Percentiles rank a stretch among this genome's conserved stretches.
These are phyloP conservation scores for Fraxinus baroniana DNA, from an alignment of 305 asterid species.

Conservation along the genomic window DNA sequence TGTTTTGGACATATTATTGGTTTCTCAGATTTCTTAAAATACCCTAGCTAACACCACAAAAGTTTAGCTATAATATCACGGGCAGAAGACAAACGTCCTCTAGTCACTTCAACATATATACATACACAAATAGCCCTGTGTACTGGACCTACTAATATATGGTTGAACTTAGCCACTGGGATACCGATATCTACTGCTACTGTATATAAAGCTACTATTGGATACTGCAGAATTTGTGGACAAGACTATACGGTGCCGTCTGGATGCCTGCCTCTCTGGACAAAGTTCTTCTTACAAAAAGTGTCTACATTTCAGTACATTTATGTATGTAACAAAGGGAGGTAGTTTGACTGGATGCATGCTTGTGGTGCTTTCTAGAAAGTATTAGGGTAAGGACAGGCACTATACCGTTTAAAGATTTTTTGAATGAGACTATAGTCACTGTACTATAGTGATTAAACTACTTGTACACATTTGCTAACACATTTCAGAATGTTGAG, in stretches of 20 bases:
- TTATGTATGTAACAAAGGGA: slow-evolving; percentile 16
- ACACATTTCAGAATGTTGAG: not conserved
- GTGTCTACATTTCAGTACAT: slow-evolving; percentile 12
- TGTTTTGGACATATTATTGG: not conserved
- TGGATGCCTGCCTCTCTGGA: slow-evolving; percentile 21
- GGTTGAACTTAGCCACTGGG: not conserved
- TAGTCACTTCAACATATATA: slow-evolving; percentile 28
- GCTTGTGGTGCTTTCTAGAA: slow-evolving; percentile 30
- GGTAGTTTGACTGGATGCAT: slow-evolving; percentile 44
- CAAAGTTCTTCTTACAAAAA: slow-evolving; percentile 21
- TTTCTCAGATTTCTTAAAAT: not conserved
- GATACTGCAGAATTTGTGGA: slow-evolving; percentile 32
- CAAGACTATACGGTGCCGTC: slow-evolving; percentile 53
- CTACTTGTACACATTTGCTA: not conserved
- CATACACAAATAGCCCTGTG: not conserved
- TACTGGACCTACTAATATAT: not conserved
- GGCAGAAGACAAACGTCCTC: slow-evolving; percentile 49
- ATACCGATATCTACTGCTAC: slow-evolving; percentile 17
- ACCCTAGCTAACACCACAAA: not conserved
- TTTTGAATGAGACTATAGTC: slow-evolving; percentile 28
- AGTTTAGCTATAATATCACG: slow-evolving; percentile 38
- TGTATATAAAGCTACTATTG: slow-evolving; percentile 21
- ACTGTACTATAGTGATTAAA: no score
- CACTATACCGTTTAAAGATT: slow-evolving; percentile 31
- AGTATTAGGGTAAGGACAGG: slow-evolving; percentile 26